Evolutionary conservation across 2,329 filamentous ascomycete species (phyloP), one percentile per base, ranked within the genome.

Genomic region (Fusarium sp.): DNA sequence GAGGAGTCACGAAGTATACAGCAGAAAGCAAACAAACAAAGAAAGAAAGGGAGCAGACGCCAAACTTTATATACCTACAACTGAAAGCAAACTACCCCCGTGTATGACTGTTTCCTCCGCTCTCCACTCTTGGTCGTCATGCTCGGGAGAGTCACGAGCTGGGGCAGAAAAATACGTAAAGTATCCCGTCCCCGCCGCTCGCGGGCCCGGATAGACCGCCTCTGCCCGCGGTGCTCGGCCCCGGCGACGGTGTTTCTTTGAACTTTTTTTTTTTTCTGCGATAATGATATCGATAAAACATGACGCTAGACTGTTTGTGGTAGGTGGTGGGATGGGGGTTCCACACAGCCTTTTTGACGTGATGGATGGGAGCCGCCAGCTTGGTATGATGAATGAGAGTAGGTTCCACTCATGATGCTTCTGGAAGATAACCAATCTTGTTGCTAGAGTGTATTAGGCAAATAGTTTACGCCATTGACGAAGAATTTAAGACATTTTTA

Each of bases 191-290:
- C 54, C 64, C 60, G 69, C 69, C 69, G 69, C 41, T 41, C 40
- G 32, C 64, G 35, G 33, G n/a, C 45, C 46, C 64, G 68, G 70
- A 59, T 75, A 76, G 71, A 70, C 75, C 75, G 75, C 58, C 73
- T 72, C 75, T 76, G 73, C 75, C 75, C 75, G 73, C 71, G 64
- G 67, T 48, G 53, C 60, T 74, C 74, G 74, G 73, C 67, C 67
- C 69, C 69, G 69, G 70, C 52, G 67, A 67, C 56, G 44, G 38
- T 58, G 41, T 50, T 52, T 33, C 52, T 37, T 44, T 26, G 41
- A 41, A 45, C 23, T 33, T 40, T 40, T 20, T 11, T 35, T 35
- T 15, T 35, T 15, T 17, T 8, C 13, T 15, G 33, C 12, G 42
- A 12, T 45, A 23, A 20, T 20, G 30, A 52, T 52, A 52, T 52